A percentile compares a stretch with the other conserved stretches of the same genome.
Evolutionary conservation across 345 rosid species (phyloP).

Genomic region (Dipteronia dyeriana): DNA sequence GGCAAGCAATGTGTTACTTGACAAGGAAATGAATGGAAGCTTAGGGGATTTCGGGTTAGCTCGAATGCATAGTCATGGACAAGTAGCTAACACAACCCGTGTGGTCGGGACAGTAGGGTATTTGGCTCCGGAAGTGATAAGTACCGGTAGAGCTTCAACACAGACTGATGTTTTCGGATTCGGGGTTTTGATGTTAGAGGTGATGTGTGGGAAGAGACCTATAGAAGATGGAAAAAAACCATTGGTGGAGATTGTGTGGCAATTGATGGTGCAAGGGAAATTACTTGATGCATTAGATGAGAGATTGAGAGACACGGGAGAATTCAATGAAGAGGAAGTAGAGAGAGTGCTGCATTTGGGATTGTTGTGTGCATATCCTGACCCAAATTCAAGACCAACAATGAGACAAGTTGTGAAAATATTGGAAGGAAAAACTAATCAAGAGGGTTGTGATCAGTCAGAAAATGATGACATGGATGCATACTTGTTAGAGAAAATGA

Average conservation of each 20-base stretch:
- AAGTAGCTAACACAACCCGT: conserved; percentile 55
- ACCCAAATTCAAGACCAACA: conserved; percentile 51
- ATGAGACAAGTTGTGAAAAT: conserved; percentile 80
- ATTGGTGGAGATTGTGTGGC: conserved; percentile 48
- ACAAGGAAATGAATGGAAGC: conserved; percentile 68
- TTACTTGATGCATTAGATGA: conserved; percentile 47
- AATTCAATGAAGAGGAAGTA: conserved; percentile 41
- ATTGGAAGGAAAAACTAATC: conserved; percentile 46
- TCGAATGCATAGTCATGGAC: conserved; percentile 63
- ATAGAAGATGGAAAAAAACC: conserved; percentile 46
- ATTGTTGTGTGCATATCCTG: conserved; percentile 62
- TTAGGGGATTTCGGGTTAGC: conserved; percentile 80
- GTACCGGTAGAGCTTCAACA: conserved; percentile 43
- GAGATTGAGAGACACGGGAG: conserved; percentile 40
- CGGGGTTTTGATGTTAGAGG: conserved; percentile 53
- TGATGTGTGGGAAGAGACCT: conserved; percentile 59
- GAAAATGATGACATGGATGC: conserved; percentile 57
- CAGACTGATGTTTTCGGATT: conserved; percentile 55
- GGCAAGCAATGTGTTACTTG: conserved; percentile 81
- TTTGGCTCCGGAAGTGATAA: conserved; percentile 65
- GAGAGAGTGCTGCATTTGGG: conserved; percentile 63
- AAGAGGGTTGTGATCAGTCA: conserved; percentile 31
- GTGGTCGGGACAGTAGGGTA: conserved; percentile 82
- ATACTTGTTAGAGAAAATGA: conserved; percentile 44
- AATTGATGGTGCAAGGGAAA: conserved; percentile 44